These are phyloP conservation scores for Saturnispora galanensis DNA, from an alignment of 805 yeast genomes.

Conservation along the genomic window DNA sequence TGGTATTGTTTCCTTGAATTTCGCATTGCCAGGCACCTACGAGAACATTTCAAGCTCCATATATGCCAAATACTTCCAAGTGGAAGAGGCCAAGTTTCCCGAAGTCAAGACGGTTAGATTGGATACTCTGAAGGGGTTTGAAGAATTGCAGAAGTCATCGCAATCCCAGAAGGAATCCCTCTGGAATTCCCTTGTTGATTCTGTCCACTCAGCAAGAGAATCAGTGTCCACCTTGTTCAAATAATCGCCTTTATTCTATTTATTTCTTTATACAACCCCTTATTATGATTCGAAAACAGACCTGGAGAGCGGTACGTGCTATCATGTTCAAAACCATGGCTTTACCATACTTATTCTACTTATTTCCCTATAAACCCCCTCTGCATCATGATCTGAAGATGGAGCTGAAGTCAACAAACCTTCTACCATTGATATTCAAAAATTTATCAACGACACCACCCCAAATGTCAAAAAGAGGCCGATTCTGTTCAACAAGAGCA, in stretches of 20 bases:
- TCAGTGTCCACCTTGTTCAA: constrained; percentile 1
- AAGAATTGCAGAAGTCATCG: neutral
- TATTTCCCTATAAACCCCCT: neutral
- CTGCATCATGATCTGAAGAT: constrained; percentile 38
- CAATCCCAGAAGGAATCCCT: constrained; percentile 2
- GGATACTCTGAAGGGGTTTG: constrained; percentile 5
- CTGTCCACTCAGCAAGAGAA: constrained; percentile 9
- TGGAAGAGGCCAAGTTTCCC: constrained; percentile 30
- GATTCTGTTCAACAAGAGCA: constrained; percentile 74
- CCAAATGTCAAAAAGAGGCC: constrained; percentile 45
- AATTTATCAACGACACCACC: constrained; percentile 60
- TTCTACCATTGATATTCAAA: constrained; percentile 71
- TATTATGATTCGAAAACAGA: too few relatives aligned
- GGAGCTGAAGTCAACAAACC: constrained; percentile 76
- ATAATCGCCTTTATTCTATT: neutral
- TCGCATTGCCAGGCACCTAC: constrained; percentile 43
- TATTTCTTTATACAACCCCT: neutral
- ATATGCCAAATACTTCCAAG: constrained; percentile 13
- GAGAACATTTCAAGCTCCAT: constrained; percentile 23
- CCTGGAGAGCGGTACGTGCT: too few relatives aligned
- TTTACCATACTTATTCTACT: neutral
- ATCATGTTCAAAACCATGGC: too few relatives aligned
- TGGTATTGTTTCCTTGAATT: constrained; percentile 36
- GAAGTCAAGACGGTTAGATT: constrained; percentile 23
- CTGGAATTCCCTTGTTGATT: constrained; percentile 8